Conservation (phyloP, 805 yeast species). For the Starmerella floris region DNA sequence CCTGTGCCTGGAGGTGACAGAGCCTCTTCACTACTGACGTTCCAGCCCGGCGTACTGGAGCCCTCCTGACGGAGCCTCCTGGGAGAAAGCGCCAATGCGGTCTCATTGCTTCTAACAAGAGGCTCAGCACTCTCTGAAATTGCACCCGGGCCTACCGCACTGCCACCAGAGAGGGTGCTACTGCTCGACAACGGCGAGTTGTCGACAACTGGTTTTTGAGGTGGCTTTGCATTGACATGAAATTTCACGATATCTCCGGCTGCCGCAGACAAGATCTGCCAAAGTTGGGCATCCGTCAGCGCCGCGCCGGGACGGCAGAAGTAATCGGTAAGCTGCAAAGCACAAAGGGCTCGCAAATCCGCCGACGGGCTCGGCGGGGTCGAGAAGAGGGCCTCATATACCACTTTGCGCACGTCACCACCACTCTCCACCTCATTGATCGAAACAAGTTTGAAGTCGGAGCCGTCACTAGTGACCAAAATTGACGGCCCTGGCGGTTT, state of each 20-base stretch:
- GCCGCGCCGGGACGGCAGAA: constrained; percentile 33
- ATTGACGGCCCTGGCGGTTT: constrained; percentile 28
- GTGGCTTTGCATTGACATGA: constrained; percentile 11
- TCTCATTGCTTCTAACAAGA: neutral
- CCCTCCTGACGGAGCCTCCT: neutral
- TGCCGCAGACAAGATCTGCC: constrained; percentile 21
- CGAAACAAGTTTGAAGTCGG: constrained; percentile 39
- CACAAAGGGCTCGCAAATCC: constrained; percentile 13
- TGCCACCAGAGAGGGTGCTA: neutral
- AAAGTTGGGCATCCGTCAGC: constrained; percentile 22
- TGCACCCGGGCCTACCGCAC: neutral
- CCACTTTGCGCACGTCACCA: constrained; percentile 30
- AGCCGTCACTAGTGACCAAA: constrained; percentile 53
- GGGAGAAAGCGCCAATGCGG: neutral
- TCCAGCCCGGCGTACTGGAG: constrained; percentile 10
- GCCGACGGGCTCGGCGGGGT: neutral
- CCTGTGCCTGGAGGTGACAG: constrained; percentile 11
- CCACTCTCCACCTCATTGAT: constrained; percentile 23
- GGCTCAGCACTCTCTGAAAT: neutral
- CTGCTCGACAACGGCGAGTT: neutral
- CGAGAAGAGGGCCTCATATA: constrained; percentile 21
- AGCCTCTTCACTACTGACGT: constrained; percentile 15
- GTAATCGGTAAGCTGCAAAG: constrained; percentile 55
- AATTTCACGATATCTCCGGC: constrained; percentile 23
- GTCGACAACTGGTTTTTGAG: constrained; percentile 7